Conservation (phyloP, 331 rosid species). For the Dryas integrifolia region DNA sequence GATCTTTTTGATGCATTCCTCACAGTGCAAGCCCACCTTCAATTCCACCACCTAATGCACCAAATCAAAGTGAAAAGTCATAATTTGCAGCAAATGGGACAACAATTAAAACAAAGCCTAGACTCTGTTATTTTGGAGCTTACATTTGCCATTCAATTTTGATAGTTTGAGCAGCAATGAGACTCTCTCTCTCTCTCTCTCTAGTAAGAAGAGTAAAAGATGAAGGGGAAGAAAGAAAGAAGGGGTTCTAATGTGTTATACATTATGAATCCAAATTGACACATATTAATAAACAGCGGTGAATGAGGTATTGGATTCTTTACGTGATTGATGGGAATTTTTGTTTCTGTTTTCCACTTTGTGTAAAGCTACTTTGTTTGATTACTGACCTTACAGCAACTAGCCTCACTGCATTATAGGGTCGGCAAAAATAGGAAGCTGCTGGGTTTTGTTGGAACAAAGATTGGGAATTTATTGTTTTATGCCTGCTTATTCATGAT, state of each 20-base stretch:
- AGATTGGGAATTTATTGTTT: background rate
- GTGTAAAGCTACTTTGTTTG: conserved; percentile 25
- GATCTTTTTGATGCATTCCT: conserved; percentile 83
- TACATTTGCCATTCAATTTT: conserved; percentile 26
- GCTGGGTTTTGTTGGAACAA: conserved; percentile 10
- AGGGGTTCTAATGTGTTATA: background rate
- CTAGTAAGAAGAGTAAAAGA: background rate
- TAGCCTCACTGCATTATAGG: conserved; percentile 25
- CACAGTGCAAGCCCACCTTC: conserved; percentile 80
- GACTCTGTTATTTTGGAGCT: background rate
- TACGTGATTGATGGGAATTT: conserved; percentile 30
- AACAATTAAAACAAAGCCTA: background rate
- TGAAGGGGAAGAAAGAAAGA: background rate
- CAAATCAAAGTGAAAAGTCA: background rate
- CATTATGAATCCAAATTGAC: background rate
- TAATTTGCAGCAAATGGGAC: too few relatives aligned
- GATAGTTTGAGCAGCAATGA: background rate
- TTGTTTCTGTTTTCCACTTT: conserved; percentile 12
- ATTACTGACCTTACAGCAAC: conserved; percentile 24
- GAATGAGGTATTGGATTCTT: conserved; percentile 49
- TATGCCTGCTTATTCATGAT: background rate
- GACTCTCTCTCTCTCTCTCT: background rate
- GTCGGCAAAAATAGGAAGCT: conserved; percentile 40
- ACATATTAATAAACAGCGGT: background rate
- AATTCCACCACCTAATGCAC: conserved; percentile 67